Evolutionary conservation across 805 yeast genomes (phyloP).

Genomic region (Suhomyces sp.): DNA sequence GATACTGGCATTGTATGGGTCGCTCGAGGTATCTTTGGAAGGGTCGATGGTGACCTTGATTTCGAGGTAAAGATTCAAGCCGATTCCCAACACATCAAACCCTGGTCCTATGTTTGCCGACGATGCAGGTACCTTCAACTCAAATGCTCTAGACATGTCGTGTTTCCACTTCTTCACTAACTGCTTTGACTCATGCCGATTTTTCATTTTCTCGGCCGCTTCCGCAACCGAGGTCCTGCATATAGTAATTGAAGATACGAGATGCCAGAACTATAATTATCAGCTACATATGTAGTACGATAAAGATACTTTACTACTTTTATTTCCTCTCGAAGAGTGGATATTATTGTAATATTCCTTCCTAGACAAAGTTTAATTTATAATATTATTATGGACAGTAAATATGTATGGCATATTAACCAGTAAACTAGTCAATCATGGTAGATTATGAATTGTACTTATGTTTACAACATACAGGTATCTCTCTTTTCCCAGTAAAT

Average conservation of each 20-base stretch:
- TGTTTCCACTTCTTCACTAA: background rate
- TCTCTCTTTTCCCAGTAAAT: conserved; percentile 70
- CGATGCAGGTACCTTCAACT: conserved; percentile 86
- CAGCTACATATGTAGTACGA: too few relatives aligned
- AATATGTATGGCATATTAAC: too few relatives aligned
- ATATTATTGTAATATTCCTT: too few relatives aligned
- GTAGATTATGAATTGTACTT: background rate
- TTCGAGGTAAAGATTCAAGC: conserved; percentile 70
- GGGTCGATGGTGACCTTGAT: conserved; percentile 66
- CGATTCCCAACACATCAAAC: conserved; percentile 93
- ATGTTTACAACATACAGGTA: conserved; percentile 10
- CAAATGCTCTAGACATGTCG: conserved; percentile 29
- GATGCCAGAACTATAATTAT: background rate
- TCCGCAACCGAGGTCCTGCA: background rate
- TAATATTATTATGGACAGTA: background rate
- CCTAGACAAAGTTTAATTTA: too few relatives aligned
- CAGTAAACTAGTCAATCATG: background rate
- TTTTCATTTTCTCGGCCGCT: background rate
- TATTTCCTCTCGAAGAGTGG: too few relatives aligned
- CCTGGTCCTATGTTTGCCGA: conserved; percentile 99
- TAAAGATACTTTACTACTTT: too few relatives aligned
- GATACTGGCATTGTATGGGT: conserved; percentile 67
- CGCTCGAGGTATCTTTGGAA: conserved; percentile 42
- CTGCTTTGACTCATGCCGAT: background rate
- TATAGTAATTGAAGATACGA: background rate